phyloP scores from a whole-genome alignment of 2,329 filamentous ascomycete species.

The Cercospora sesami region DNA sequence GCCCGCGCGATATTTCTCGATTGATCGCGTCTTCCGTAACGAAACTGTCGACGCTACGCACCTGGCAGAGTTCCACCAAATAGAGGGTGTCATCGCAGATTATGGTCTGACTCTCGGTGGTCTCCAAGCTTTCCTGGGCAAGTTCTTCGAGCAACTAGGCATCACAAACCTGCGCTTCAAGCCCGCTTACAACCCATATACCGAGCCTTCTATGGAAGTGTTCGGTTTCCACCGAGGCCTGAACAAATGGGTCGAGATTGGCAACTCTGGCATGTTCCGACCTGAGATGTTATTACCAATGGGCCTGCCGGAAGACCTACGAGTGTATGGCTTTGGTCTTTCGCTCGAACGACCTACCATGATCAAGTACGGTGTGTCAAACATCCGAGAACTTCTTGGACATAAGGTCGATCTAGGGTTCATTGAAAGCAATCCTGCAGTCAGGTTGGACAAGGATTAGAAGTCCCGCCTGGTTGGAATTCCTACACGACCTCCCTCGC shows the following conservation, averaged over 20 bases:
- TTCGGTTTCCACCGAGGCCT: constrained; percentile 92
- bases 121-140: constrained; percentile 89
- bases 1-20: constrained; percentile 95
- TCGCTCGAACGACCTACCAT: constrained; percentile 93
- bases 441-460: constrained; percentile 76
- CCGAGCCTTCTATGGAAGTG: constrained; percentile 96
- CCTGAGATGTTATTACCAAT: constrained; percentile 96
- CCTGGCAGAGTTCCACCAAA: constrained; percentile 96
- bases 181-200: constrained; percentile 94
- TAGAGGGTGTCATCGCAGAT: constrained; percentile 97
- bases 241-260: constrained; percentile 92
- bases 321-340: constrained; percentile 91
- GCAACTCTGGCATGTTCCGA: constrained; percentile 98
- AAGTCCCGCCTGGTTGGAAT: not conserved
- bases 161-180: constrained; percentile 88
- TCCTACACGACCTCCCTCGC: not conserved
- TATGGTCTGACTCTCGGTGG: constrained; percentile 90
- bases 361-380: constrained; percentile 81
- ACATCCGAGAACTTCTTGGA: constrained; percentile 87
- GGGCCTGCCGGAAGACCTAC: constrained; percentile 87
- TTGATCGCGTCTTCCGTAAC: constrained; percentile 97
- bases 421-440: constrained; percentile 86
- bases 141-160: constrained; percentile 96
- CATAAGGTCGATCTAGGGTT: constrained; percentile 95
- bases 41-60: constrained; percentile 97